Evolutionary conservation across 495 filamentous ascomycete genomes (phyloP).

Genomic region (Daldinia bambusicola): DNA sequence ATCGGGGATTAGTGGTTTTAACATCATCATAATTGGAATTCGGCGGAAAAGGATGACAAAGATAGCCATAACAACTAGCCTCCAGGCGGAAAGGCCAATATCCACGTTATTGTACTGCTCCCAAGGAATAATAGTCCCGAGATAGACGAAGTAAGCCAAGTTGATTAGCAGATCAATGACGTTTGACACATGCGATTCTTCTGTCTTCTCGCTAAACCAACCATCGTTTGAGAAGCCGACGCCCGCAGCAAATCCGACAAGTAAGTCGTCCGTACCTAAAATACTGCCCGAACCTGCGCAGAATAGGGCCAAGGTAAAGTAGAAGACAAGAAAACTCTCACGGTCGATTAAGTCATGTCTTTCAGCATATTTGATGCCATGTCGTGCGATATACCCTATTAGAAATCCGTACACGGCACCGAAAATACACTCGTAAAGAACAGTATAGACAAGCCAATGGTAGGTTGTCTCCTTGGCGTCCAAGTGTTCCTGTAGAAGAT

Average conservation of each 20-base stretch:
- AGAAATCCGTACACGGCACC: slow-evolving; percentile 89
- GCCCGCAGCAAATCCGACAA: slow-evolving; percentile 93
- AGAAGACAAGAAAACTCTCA: slow-evolving; percentile 98
- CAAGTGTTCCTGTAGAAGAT: slow-evolving; percentile 82
- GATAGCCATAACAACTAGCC: slow-evolving; percentile 86
- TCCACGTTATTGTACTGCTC: slow-evolving; percentile 77
- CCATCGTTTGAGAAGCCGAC: slow-evolving; percentile 99
- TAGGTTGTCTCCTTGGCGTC: slow-evolving; percentile 74
- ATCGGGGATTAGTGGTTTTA: slow-evolving; percentile 95
- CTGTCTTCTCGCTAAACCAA: slow-evolving; percentile 98
- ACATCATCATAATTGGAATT: slow-evolving; percentile 91
- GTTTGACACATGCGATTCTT: slow-evolving; percentile 98
- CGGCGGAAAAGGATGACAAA: slow-evolving; percentile 96
- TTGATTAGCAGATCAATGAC: slow-evolving; percentile 98
- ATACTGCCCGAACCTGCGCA: slow-evolving; percentile 94
- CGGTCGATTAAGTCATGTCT: slow-evolving; percentile 87
- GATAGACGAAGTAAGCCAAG: slow-evolving; percentile 96
- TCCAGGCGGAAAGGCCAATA: slow-evolving; percentile 83
- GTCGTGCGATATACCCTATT: slow-evolving; percentile 88
- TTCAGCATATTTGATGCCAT: slow-evolving; percentile 91
- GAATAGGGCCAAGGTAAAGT: slow-evolving; percentile 96
- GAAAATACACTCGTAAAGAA: slow-evolving; percentile 96
- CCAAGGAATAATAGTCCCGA: slow-evolving; percentile 98
- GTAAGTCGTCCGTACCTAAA: slow-evolving; percentile 92
- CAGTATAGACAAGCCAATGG: slow-evolving; percentile 89